Evolutionary conservation across 257 asterid species (phyloP).

Genomic region (Penstemon eatonii): DNA sequence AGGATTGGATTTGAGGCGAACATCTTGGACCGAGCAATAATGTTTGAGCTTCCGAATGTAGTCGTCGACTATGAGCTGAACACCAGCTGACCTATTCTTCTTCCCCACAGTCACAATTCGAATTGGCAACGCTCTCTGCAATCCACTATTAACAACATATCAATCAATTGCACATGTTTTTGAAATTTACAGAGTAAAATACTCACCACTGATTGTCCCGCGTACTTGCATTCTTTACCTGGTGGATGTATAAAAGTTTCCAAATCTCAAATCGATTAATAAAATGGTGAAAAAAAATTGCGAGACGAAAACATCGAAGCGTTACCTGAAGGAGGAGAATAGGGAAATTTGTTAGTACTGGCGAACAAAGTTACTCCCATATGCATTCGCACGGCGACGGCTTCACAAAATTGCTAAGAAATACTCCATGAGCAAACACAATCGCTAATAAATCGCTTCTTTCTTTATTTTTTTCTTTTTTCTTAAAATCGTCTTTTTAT

Average conservation of each 20-base stretch:
- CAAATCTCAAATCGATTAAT: not conserved
- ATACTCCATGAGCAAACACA: too few species aligned
- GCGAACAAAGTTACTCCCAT: conserved; percentile 38
- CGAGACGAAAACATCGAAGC: not conserved
- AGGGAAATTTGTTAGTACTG: conserved; percentile 28
- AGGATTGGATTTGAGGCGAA: conserved; percentile 78
- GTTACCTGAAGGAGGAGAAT: conserved; percentile 37
- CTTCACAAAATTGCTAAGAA: too few species aligned
- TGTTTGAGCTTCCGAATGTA: conserved; percentile 63
- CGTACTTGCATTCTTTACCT: conserved; percentile 50
- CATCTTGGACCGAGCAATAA: conserved; percentile 72
- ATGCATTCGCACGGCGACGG: too few species aligned
- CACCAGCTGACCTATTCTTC: conserved; percentile 67
- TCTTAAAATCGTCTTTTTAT: too few species aligned
- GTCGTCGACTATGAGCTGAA: conserved; percentile 70
- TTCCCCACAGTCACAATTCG: conserved; percentile 81
- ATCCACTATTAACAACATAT: not conserved
- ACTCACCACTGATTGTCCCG: conserved; percentile 54
- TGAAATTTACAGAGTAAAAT: not conserved
- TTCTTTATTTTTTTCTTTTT: too few species aligned
- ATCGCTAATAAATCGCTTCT: too few species aligned
- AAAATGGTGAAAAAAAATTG: not conserved
- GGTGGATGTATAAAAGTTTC: conserved; percentile 3
- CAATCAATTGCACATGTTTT: not conserved
- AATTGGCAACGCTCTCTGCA: conserved; percentile 73